Evolutionary conservation across 116 monocot species (phyloP), one percentile per base, ranked within the genome.

Genomic region (Papilionanthe hybrid): DNA sequence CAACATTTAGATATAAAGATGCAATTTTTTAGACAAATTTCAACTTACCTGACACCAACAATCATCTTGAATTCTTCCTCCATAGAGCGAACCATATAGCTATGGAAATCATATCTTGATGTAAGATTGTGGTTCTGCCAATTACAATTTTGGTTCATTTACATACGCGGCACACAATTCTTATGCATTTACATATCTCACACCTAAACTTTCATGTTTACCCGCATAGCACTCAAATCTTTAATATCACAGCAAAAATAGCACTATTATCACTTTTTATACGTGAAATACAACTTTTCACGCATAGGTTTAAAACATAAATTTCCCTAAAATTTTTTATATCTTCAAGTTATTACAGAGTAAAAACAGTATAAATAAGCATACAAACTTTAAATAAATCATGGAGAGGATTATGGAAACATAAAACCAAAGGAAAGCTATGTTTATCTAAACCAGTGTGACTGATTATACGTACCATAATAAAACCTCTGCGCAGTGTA

Each of bases 81-180:
- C 94, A 99, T 90, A 9, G 94, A 99, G 37, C 95, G 95, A 78
- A 99, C 91, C 94, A 99, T 99, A 82, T 99, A 99, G 81, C 92
- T 86, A 80, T 99, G 98, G 72, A 99, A 99, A 85, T 99, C 98
- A 79, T 93, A 94, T 23, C 45, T 87, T 73, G 86, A 50, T 41
- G 84, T 76, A 80, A 99, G 95, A 86, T 99, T 84, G 80, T 94
- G 98, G 76, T 94, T 99, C 93, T 97, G 92, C 78, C 41, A 77
- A 63, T 28, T 67, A 27, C 48, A 75, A 44, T 44, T 32, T 32
- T 32, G 32, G 32, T 32, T 32, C 32, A 32, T 32, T 32, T 32
- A 32, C 32, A 32, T 32, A 32, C 32, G 3, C 2, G 32, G 32
- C 32, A 32, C 32, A 32, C 32, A 32, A 3, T 32, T 32, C 32